Evolutionary conservation across 2,329 filamentous ascomycete genomes (phyloP).

Genomic region (Penicillium sp.): DNA sequence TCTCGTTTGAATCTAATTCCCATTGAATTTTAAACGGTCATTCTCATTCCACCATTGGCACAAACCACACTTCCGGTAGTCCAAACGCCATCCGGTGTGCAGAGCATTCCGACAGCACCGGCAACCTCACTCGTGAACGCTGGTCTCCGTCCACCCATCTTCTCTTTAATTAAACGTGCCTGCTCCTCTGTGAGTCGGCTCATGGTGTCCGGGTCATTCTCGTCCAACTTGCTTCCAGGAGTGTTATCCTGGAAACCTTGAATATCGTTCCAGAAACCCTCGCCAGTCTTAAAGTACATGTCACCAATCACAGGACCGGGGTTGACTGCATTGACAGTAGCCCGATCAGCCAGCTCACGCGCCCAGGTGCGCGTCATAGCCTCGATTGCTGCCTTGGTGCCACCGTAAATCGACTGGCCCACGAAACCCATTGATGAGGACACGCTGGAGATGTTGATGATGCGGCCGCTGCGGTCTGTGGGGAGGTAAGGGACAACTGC

Average conservation of each 20-base stretch:
- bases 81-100: constrained; percentile 70
- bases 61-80: constrained; percentile 77
- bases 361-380: constrained; percentile 70
- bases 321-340: constrained; percentile 66
- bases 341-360: constrained; percentile 60
- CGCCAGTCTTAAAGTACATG: constrained; percentile 61
- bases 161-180: constrained; percentile 60
- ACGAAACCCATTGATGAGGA: constrained; percentile 59
- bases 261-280: constrained; percentile 60
- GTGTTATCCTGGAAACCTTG: constrained; percentile 63
- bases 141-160: constrained; percentile 57
- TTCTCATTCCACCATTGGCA: constrained; percentile 75
- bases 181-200: constrained; percentile 58
- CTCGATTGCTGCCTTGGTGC: constrained; percentile 67
- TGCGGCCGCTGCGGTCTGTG: constrained; percentile 63
- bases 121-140: constrained; percentile 72
- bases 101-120: constrained; percentile 75
- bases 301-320: constrained; percentile 67
- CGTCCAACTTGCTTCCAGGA: constrained; percentile 52
- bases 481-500: constrained; percentile 70
- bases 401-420: constrained; percentile 63
- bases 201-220: constrained; percentile 11
- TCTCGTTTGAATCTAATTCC: too few species aligned
- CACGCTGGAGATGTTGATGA: constrained; percentile 63
- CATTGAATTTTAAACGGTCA: constrained; percentile 29